Base-by-base conservation (phyloP, 1,284 basidiomycete species). In the Ganoderma multipileum region DNA sequence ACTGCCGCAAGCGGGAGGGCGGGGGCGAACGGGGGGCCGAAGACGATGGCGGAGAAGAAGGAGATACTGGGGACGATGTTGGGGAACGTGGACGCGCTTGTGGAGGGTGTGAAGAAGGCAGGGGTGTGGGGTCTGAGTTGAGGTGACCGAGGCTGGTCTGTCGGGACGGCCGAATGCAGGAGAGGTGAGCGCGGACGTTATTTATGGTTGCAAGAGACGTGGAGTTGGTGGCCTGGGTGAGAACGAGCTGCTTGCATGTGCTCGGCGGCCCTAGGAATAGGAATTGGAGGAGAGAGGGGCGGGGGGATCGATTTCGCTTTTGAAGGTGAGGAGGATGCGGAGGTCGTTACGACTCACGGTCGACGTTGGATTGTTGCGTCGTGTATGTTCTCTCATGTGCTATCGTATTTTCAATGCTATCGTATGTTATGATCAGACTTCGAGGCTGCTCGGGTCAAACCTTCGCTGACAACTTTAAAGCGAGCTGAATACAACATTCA, bases 41-140 rank as follows among this genome's bases (percentile, higher is more conserved):
- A 87, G 73, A 92, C 89, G 30, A 95, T 90, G 41, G 91, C 93
- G 68, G 92, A 96, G 82, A 96, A 96, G 83, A 95, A 93, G 80
- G 88, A 90, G 77, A 79, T 94, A 54, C 77, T 96, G 64, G 91
- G 91, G 0, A 89, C 87, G 63, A 91, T 95, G 88, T 79, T 96
- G 61, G 95, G 94, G 1, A 96, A 96, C 76, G 94, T 96, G 8
- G 94, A 96, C 77, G 91, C 92, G 60, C 84, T 96, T 11, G 93
- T 96, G 4, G 92, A 94, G 73, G 91, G 94, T 1, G 93, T 96
- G 26, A 85, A 91, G 71, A 92, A 90, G 79, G 93, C 92, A 0
- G 94, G 94, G 0, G 89, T 95, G 66, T 95, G 93, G 93, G 93
- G 94, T 2, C 75, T 88, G 61, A 71, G 65, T 23, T 73, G 66